phyloP scores from a whole-genome alignment of 2,329 filamentous ascomycete species.

The Orbilia blumenaviensis region DNA sequence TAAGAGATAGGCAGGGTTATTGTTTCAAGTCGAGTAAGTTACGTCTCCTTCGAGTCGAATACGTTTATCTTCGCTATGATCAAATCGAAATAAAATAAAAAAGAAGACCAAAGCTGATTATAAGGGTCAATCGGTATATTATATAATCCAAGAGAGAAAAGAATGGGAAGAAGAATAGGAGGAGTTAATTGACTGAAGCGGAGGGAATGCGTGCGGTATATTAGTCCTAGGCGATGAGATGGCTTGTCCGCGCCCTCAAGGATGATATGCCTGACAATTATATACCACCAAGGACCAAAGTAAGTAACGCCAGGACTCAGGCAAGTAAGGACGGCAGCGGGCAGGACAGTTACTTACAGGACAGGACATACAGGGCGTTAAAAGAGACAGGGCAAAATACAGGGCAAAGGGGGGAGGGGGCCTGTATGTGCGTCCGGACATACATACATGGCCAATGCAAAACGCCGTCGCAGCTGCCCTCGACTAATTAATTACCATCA shows the following conservation, averaged over 20 bases:
- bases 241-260: conserved; percentile 6
- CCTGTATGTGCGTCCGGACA: no score
- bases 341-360: no score
- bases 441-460: neutral
- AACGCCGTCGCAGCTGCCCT: no score
- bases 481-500: neutral
- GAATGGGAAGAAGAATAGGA: neutral
- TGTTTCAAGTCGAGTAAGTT: neutral
- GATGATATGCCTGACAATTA: no score
- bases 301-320: no score
- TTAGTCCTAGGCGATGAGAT: neutral
- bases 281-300: no score
- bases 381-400: no score
- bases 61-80: no score
- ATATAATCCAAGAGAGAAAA: neutral
- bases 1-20: neutral
- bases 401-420: no score
- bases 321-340: no score
- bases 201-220: neutral
- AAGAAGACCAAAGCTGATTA: neutral
- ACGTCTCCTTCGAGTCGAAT: no score
- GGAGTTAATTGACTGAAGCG: neutral
- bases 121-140: neutral
- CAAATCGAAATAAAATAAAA: neutral
- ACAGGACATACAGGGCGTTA: no score